phyloP scores from a whole-genome alignment of 495 filamentous ascomycete genomes.

The Aspergillus leporis region DNA sequence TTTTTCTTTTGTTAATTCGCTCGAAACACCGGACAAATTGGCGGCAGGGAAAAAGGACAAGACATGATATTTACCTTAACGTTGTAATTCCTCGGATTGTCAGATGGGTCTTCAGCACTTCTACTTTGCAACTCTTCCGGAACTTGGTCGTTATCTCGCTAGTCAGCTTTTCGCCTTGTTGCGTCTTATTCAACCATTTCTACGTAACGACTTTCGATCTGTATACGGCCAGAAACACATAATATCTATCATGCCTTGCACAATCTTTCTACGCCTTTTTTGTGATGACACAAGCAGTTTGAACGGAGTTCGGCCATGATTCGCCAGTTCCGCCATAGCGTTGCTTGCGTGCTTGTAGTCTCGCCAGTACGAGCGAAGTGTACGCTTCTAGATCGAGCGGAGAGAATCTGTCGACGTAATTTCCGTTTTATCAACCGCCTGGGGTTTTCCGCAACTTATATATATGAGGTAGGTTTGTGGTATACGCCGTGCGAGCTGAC shows the following conservation, averaged over 20 bases:
- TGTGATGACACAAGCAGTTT: slow-evolving; percentile 10
- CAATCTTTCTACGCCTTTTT: slow-evolving; percentile 20
- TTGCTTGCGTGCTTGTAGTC: slow-evolving; percentile 45
- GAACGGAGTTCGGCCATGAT: slow-evolving; percentile 23
- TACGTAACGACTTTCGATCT: slow-evolving; percentile 51
- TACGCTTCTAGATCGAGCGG: neutral
- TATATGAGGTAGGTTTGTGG: neutral
- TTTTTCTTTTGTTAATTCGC: slow-evolving; percentile 45
- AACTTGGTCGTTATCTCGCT: slow-evolving; percentile 38
- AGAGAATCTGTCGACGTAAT: neutral
- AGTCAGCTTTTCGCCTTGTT: slow-evolving; percentile 41
- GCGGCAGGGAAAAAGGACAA: slow-evolving; percentile 47
- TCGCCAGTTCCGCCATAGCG: slow-evolving; percentile 38
- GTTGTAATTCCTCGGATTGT: slow-evolving; percentile 54
- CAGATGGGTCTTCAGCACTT: slow-evolving; percentile 48
- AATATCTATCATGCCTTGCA: slow-evolving; percentile 11
- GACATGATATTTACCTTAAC: slow-evolving; percentile 41
- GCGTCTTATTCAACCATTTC: slow-evolving; percentile 37
- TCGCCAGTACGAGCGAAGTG: slow-evolving; percentile 20
- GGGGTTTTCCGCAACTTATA: neutral
- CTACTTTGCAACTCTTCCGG: slow-evolving; percentile 41
- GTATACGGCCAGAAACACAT: slow-evolving; percentile 41
- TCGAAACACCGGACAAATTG: slow-evolving; percentile 44
- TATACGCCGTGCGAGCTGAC: neutral
- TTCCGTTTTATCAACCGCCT: neutral